Base-by-base conservation (phyloP, 2,329 filamentous ascomycete genomes). In the Ophiognomonia clavigignenti-juglandacearum region DNA sequence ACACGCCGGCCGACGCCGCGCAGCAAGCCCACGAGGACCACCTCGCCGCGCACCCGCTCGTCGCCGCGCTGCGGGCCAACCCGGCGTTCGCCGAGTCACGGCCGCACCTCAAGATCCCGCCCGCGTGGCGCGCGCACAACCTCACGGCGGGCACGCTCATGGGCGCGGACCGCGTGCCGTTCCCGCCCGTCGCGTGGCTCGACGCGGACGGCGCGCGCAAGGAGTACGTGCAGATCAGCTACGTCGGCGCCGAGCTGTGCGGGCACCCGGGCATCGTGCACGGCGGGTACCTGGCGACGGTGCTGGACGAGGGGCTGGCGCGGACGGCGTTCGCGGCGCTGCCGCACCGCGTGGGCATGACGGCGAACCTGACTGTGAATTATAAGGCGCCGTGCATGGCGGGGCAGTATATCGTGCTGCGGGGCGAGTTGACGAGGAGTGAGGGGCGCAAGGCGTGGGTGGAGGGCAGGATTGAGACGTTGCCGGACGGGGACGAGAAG, bases 391-490 rank as follows among this genome's bases (percentile, higher is more conserved):
- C 93, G 4, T 85, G 86, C 37, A 81, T 78, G 57, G 89, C 90
- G 6, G 79, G 81, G 19, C 78, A 79, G 51, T 93, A 86, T 61
- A 72, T 95, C 24, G 88, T 95, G 36, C 69, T 98, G 49, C 77
- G 79, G 52, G 91, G 88, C 4, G 79, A 82, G 62, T 96, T 91
- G 18, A 83, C 80, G 9, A 91, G 86, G 70, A 86, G 92, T 1
- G 90, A 97, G 62, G 92, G 93, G 1, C 77, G 93, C 53, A 97
- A 97, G 72, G 92, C 90, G 11, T 96, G 89, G 89, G 89, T 96
- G 1, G 85, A 87, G 68, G 93, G 89, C 1, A 79, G 81, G 56
- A 83, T 97, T 58, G 90, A 96, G 75, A 84, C 88, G 46, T 67
- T 97, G 51, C 78, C 79, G 22, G 71, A 70, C 56, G 73, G 81